Base-by-base conservation (phyloP, 176 grass and related monocot genomes). In the Bothriochloa decipiens region DNA sequence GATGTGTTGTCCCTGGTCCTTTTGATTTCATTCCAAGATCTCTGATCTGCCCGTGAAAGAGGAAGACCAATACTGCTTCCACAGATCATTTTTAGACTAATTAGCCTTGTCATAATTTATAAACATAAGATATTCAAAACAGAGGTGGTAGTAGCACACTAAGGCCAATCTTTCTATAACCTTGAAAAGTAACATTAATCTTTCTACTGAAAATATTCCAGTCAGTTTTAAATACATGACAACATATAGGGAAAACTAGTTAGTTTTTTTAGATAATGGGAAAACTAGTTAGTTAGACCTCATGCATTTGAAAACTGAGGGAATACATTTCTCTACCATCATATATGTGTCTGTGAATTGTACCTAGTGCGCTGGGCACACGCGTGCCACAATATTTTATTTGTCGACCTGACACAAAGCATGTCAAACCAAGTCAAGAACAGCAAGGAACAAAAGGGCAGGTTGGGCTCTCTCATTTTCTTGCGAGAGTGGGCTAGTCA, bases 391-490 rank as follows among this genome's bases (percentile, higher is more conserved):
- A 11, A 43, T 20, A 1, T 28, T 65, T 32, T 45, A n/a, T 47
- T 47, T 8, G 29, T 41, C 42, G 41, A 43, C 11, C 25, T 29
- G 58, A 62, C 62, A 15, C 43, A 15, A 27, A 16, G 32, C 69
- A 29, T 20, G 76, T 79, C 67, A 86, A 79, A 23, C 8, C 15
- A 42, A 60, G 40, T 86, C 83, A 74, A 82, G 35, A 72, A 82
- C 79, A 82, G 36, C 25, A 68, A 68, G 11, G 23, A 68, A 82
- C 85, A 76, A 76, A 81, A 52, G 14, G 15, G 26, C 58, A 81
- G 57, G 33, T 29, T 18, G 58, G 8, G 68, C 57, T 32, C 16
- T 35, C 22, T 81, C 50, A 28, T 35, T 41, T 72, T 63, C 39
- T 20, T 27, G 11, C 8, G 41, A n/a, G 2, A 41, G 22, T 87